Conservation (phyloP, 2,329 filamentous ascomycete genomes). For the Pseudogymnoascus sp. region DNA sequence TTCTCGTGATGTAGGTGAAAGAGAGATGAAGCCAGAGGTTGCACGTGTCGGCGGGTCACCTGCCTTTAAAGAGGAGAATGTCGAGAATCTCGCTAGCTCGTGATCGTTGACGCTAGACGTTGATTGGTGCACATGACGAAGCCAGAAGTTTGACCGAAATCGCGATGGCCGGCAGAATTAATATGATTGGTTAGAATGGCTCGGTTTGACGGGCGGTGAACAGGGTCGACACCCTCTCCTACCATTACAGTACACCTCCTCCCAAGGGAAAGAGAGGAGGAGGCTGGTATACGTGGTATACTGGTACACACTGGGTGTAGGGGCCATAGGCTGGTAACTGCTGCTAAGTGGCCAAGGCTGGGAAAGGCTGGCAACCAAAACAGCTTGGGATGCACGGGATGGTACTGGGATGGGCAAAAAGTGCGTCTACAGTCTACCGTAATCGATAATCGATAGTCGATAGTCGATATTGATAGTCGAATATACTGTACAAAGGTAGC, state of each 20-base stretch:
- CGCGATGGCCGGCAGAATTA: background rate
- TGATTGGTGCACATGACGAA: conserved; percentile 9
- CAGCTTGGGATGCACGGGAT: background rate
- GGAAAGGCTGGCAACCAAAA: background rate
- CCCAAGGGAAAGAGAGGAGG: background rate
- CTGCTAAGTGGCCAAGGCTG: background rate
- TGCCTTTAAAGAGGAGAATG: conserved; percentile 9
- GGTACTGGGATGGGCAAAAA: background rate
- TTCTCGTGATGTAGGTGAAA: conserved; percentile 6
- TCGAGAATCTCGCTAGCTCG: conserved; percentile 8
- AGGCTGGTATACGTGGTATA: background rate
- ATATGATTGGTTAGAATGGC: background rate
- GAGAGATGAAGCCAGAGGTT: background rate
- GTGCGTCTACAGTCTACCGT: background rate
- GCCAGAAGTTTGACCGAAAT: background rate
- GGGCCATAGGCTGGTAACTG: background rate
- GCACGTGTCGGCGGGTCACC: conserved; percentile 7
- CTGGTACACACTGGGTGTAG: background rate
- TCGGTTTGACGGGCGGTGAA: background rate
- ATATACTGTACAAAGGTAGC: background rate
- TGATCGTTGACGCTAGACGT: conserved; percentile 2
- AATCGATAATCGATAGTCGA: background rate
- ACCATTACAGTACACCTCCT: background rate
- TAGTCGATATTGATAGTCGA: too few species aligned
- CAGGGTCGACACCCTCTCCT: background rate